Conservation (phyloP, 1,139 yeast genomes). For the Hanseniaspora gamundiae region DNA sequence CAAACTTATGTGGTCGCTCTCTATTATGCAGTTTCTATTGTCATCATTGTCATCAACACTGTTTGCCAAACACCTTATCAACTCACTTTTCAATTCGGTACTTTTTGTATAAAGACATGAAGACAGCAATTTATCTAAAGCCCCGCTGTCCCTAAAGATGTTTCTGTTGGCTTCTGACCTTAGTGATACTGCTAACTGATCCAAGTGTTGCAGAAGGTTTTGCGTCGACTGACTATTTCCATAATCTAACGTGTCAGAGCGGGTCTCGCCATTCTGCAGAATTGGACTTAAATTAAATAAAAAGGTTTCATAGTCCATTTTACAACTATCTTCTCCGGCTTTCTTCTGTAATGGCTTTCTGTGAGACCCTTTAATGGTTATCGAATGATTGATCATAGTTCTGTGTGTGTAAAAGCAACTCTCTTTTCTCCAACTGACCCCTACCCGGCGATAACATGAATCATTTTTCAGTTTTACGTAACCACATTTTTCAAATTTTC, state of each 20-base stretch:
- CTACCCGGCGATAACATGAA: no score
- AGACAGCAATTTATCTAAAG: slow-evolving; percentile 11
- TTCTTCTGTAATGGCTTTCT: no score
- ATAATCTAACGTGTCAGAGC: background rate
- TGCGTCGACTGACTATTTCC: slow-evolving; percentile 10
- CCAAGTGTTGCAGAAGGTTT: slow-evolving; percentile 11
- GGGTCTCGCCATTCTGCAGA: slow-evolving; percentile 6
- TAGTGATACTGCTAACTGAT: slow-evolving; percentile 21
- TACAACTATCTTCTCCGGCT: background rate
- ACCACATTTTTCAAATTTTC: no score
- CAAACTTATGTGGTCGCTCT: slow-evolving; percentile 1
- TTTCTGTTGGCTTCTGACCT: slow-evolving; percentile 21
- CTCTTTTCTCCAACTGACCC: no score
- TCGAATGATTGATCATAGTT: no score
- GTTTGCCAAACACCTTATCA: slow-evolving; percentile 23
- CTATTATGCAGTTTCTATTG: slow-evolving; percentile 16
- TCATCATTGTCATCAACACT: slow-evolving; percentile 21
- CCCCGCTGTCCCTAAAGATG: slow-evolving; percentile 14
- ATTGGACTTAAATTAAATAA: slow-evolving; percentile 22
- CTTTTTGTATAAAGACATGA: slow-evolving; percentile 6
- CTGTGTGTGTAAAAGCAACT: no score
- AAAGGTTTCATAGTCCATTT: slow-evolving; percentile 23
- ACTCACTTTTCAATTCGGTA: slow-evolving; percentile 17
- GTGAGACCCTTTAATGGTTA: no score
- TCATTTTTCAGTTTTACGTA: no score